Evolutionary conservation across 768 basidiomycete species (phyloP), one percentile per base, ranked within the genome.

Genomic region (Sporobolomyces roseus): DNA sequence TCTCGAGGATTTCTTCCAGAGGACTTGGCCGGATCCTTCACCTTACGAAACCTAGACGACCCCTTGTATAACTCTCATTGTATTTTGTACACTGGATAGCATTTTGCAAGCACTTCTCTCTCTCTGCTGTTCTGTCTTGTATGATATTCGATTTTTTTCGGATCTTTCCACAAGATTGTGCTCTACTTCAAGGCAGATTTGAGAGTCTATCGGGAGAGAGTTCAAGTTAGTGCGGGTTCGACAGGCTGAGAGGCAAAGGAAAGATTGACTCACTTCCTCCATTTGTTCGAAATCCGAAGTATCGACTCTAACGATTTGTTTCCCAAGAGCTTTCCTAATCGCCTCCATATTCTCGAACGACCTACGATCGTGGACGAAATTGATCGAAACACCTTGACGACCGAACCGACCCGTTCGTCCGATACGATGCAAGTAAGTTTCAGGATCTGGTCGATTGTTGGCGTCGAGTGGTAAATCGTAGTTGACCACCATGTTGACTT

Each of bases 401-500:
- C 96, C 96, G 78, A 99, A 99, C 50, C 96, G 89, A 65, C 96
- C 96, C 53, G 96, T 99, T 62, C 96, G 90, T 56, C 93, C 94
- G 66, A 99, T 97, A 71, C 96, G 87, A 79, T 99, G 96, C 52
- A 98, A 88, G 78, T 99, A 99, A 1, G 94, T 98, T 82, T 98
- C 96, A 52, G 93, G 83, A 77, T 99, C 96, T 0, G 92, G 91
- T 66, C 74, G 66, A 80, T 82, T 73, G 78, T 66, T 59, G 2
- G 65, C 83, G 69, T 89, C 87, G 29, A 77, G 79, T 3, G 72
- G 77, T 30, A 75, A 29, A 70, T 76, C 81, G 77, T 98, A 99
- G 80, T 98, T 98, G 79, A 99, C 92, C n/a, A 98, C 94, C 93
- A 99, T 93, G 83, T 97, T 99, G 75, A 99, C 96, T 81, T 97